Evolutionary conservation across 2,329 filamentous ascomycete genomes (phyloP).

Genomic region (Claviceps sp.): DNA sequence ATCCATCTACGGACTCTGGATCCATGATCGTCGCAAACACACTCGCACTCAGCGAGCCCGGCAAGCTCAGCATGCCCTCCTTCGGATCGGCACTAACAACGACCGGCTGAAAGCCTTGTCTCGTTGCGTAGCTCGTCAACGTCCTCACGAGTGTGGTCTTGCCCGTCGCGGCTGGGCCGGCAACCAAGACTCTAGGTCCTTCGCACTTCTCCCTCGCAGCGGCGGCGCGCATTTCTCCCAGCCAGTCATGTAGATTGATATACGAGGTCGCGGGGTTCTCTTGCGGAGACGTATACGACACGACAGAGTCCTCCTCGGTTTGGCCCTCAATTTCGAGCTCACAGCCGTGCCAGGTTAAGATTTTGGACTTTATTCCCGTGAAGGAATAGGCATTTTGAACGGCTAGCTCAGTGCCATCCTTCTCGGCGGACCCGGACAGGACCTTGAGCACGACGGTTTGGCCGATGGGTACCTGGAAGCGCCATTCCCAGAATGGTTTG

Average conservation of each 20-base stretch:
- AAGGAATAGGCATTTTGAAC: constrained; percentile 69
- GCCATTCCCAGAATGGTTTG: constrained; percentile 58
- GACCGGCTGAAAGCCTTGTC: constrained; percentile 59
- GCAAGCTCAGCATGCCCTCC: constrained; percentile 64
- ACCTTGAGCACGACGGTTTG: constrained; percentile 42
- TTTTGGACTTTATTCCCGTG: constrained; percentile 67
- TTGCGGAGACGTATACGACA: constrained; percentile 52
- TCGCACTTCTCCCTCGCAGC: constrained; percentile 34
- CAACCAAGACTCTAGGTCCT: constrained; percentile 72
- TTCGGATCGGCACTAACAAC: constrained; percentile 75
- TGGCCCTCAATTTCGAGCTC: constrained; percentile 61
- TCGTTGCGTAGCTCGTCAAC: constrained; percentile 65
- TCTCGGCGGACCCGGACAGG: constrained; percentile 70
- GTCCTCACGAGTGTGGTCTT: constrained; percentile 74
- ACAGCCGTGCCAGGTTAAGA: constrained; percentile 88
- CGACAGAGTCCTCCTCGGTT: constrained; percentile 39
- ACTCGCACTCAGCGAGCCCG: constrained; percentile 75
- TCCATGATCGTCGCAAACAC: constrained; percentile 81
- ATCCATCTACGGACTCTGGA: constrained; percentile 63
- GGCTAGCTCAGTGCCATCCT: constrained; percentile 90
- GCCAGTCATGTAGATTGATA: constrained; percentile 76
- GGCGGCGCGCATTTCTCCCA: constrained; percentile 57
- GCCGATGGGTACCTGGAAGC: constrained; percentile 54
- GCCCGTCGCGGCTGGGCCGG: constrained; percentile 64
- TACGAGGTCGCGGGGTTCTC: constrained; percentile 73